phyloP scores from a whole-genome alignment of 1,139 yeast species.

The Sugiyamaella japonica region DNA sequence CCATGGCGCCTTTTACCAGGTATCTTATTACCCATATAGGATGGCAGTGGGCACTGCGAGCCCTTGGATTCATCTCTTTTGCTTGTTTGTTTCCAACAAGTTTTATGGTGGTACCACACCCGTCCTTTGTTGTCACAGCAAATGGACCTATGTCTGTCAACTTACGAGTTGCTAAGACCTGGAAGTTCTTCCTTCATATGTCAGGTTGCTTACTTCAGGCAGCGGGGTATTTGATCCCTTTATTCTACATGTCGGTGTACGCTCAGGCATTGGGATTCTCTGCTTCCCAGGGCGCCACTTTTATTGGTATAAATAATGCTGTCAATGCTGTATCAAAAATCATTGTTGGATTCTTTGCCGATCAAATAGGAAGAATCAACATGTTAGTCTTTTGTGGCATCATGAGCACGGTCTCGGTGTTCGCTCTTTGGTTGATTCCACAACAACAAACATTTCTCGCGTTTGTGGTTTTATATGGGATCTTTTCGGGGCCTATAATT shows the following conservation, averaged over 20 bases:
- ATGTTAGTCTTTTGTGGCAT: constrained; percentile 44
- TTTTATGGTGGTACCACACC: constrained; percentile 27
- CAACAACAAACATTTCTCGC: constrained; percentile 40
- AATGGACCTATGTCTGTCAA: constrained; percentile 22
- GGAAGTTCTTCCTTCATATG: constrained; percentile 39
- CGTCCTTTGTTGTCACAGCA: constrained; percentile 31
- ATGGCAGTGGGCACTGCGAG: constrained; percentile 47
- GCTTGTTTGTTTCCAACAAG: constrained; percentile 22
- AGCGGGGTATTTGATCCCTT: constrained; percentile 47
- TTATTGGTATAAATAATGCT: constrained; percentile 47
- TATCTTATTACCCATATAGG: constrained; percentile 40
- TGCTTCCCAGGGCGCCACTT: constrained; percentile 44
- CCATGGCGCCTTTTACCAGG: constrained; percentile 43
- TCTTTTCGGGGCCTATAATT: constrained; percentile 44
- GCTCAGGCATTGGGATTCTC: constrained; percentile 44
- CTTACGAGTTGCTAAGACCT: constrained; percentile 30
- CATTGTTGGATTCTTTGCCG: constrained; percentile 44
- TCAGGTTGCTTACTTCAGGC: constrained; percentile 44
- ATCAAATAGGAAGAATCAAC: constrained; percentile 44
- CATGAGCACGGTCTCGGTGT: constrained; percentile 40
- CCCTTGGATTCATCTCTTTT: constrained; percentile 39
- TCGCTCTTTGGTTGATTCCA: constrained; percentile 43
- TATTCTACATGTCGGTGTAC: constrained; percentile 48
- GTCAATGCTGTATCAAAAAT: constrained; percentile 47
- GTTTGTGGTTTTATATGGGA: constrained; percentile 41